Evolutionary conservation across 768 basidiomycete genomes (phyloP).

Genomic region (Hericium alpestre): DNA sequence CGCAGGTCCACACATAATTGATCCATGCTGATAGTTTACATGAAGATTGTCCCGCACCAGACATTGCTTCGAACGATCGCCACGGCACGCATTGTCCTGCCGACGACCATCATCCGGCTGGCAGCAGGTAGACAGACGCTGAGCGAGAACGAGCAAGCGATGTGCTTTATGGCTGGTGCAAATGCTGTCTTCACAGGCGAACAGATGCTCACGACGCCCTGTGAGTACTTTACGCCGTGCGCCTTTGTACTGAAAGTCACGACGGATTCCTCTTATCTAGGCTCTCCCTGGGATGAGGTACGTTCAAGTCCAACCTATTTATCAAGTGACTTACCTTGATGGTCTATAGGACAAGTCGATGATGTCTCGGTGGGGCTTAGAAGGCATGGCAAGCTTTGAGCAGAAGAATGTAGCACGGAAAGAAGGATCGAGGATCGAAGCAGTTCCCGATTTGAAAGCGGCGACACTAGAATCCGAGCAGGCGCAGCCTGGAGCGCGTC

Average conservation of each 20-base stretch:
- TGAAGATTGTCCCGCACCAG: constrained; percentile 69
- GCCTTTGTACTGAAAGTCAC: not conserved
- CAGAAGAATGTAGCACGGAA: constrained; percentile 50
- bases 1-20: not conserved
- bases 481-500: not conserved
- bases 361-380: constrained; percentile 87
- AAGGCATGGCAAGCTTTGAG: constrained; percentile 87
- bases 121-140: constrained; percentile 89
- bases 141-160: constrained; percentile 84
- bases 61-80: constrained; percentile 88
- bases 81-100: constrained; percentile 86
- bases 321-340: not conserved
- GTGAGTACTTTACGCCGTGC: constrained; percentile 33
- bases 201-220: constrained; percentile 93
- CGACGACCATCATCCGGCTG: constrained; percentile 86
- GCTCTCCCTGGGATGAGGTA: constrained; percentile 91
- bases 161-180: constrained; percentile 98
- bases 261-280: constrained; percentile 25
- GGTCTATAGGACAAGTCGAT: constrained; percentile 70
- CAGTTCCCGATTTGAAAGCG: not conserved
- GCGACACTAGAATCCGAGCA: not conserved
- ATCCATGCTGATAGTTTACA: not conserved
- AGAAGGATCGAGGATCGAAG: constrained; percentile 26
- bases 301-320: constrained; percentile 8
- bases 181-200: constrained; percentile 99